Evolutionary conservation across 306 rosid species (phyloP).

Genomic region (Nissolia schottii): DNA sequence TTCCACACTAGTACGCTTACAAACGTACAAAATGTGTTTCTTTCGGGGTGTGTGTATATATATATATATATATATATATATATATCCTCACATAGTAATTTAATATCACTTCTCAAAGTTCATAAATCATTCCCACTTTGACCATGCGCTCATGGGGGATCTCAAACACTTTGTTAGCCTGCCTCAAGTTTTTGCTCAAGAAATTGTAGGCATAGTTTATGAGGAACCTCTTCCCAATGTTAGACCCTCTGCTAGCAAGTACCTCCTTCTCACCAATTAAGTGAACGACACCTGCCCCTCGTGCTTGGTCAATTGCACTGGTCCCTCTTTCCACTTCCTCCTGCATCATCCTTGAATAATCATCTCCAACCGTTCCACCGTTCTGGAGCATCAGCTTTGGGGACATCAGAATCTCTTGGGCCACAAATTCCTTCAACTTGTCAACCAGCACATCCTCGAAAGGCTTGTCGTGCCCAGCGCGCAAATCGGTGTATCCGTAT

Average conservation of each 20-base stretch:
- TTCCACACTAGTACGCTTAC: too few species aligned
- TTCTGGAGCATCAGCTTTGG: background rate
- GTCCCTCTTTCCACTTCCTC: conserved; percentile 21
- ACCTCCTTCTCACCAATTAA: conserved; percentile 71
- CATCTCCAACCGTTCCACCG: background rate
- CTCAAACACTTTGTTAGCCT: conserved; percentile 48
- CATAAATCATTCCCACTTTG: conserved; percentile 80
- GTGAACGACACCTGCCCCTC: conserved; percentile 55
- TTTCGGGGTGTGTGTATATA: too few species aligned
- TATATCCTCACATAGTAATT: too few species aligned
- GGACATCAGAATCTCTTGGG: background rate
- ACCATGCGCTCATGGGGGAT: conserved; percentile 63
- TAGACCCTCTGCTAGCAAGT: conserved; percentile 41
- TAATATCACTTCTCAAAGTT: conserved; percentile 38
- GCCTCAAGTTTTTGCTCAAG: conserved; percentile 56
- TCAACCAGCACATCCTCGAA: conserved; percentile 56
- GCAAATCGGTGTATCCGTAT: conserved; percentile 63
- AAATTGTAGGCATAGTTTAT: conserved; percentile 59
- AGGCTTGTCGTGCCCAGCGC: conserved; percentile 49
- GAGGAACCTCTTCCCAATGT: conserved; percentile 37
- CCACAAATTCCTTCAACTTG: conserved; percentile 43
- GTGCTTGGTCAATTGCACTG: conserved; percentile 44
- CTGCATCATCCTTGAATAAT: background rate
- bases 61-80: too few species aligned
- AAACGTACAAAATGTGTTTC: too few species aligned